Base-by-base conservation (phyloP, 768 basidiomycete genomes). In the Astraeus odoratus region DNA sequence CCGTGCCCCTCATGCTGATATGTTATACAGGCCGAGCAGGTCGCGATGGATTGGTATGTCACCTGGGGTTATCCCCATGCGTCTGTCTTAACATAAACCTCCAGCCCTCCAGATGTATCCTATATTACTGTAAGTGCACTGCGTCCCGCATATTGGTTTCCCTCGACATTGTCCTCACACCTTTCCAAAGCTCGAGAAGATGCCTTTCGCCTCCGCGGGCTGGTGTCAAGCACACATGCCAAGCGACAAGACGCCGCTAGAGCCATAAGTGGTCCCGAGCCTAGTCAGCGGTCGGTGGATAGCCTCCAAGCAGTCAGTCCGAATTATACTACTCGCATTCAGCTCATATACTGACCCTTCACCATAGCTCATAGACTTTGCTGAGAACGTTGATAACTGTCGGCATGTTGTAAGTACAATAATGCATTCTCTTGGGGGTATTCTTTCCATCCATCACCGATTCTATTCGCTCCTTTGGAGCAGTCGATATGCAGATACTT, bases 401-500 rank as follows among this genome's bases (percentile, higher is more conserved):
- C 69, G 88, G 30, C 88, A 91, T 64, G 69, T 87, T 20, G 86
- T 87, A 52, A 50, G 81, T 64, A 7, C 19, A 15, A 15, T 8
- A 8, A 41, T 35, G 15, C 15, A 26, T 8, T 7, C 18, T 27
- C 25, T 10, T 1, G 19, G 15, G 5, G 20, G 20, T 30, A 16
- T 1, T 18, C 4, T 3, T 3, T n/a, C n/a, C n/a, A n/a, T n/a
- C n/a, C 22, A 20, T 23, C 31, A 23, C 13, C 37, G 10, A 13
- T 4, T 35, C 8, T 8, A 35, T 7, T 24, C 23, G 3, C 39
- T 33, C 9, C 37, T 29, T 19, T 15, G 25, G 16, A 23, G 37
- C 41, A 90, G 84, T 69, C 74, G 2, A 81, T 91, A 47, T 90
- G 89, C 56, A 78, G 77, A 37, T 88, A 86, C 58, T 91, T 92